These are phyloP conservation scores for Saccharum hybrid DNA, from an alignment of 202 grass and related monocot genomes.

Conservation along the genomic window DNA sequence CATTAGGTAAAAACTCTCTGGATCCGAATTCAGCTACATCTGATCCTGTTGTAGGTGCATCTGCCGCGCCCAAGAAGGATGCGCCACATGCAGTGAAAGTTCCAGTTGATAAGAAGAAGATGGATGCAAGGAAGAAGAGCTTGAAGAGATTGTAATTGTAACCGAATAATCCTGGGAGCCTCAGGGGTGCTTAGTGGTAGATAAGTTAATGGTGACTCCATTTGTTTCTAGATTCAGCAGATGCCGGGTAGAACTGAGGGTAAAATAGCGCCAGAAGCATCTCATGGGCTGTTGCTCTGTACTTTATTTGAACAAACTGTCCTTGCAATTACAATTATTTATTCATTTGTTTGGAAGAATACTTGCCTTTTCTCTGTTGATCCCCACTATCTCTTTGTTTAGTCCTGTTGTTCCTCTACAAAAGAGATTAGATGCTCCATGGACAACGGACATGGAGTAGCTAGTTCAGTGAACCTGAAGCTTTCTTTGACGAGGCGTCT, in stretches of 20 bases:
- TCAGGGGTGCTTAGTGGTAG: neutral
- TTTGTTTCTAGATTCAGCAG: conserved; percentile 35
- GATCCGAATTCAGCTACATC: conserved; percentile 62
- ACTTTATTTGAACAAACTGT: conserved; percentile 20
- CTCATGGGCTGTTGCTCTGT: neutral
- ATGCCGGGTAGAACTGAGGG: no score
- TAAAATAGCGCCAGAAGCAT: neutral
- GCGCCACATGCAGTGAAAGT: conserved; percentile 36
- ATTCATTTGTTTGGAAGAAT: conserved; percentile 37
- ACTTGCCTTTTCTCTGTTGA: conserved; percentile 21
- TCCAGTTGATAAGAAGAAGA: conserved; percentile 76
- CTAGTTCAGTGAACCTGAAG: conserved; percentile 37
- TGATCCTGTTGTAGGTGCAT: conserved; percentile 45
- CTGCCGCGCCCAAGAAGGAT: conserved; percentile 55
- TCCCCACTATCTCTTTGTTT: conserved; percentile 16
- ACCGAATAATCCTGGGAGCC: conserved; percentile 8
- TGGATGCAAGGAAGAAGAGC: conserved; percentile 92
- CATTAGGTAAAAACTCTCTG: conserved; percentile 43
- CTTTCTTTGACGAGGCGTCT: neutral
- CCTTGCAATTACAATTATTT: conserved; percentile 21
- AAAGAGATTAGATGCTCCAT: conserved; percentile 25
- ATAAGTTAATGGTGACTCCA: neutral
- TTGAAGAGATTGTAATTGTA: conserved; percentile 79
- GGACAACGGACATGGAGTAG: neutral
- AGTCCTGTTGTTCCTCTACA: neutral